Percentiles rank a stretch among this genome's conserved stretches.
Conservation (phyloP, 1,284 basidiomycete species). For the Sporisorium exsertum region DNA sequence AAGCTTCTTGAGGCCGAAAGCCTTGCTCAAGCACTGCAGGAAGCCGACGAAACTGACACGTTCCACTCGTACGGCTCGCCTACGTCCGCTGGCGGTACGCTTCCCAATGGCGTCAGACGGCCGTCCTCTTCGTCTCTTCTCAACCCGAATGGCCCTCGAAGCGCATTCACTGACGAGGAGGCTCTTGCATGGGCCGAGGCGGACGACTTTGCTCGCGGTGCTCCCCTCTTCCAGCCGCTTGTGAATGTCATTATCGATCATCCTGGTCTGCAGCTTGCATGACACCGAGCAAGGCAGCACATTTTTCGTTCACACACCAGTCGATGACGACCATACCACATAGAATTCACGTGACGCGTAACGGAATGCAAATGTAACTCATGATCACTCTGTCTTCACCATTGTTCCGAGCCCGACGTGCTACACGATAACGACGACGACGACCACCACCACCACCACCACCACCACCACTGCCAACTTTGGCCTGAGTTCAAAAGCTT, state of each 20-base stretch:
- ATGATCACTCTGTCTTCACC: background rate
- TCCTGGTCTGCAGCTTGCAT: constrained; percentile 20
- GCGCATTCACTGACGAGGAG: constrained; percentile 19
- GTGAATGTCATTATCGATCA: constrained; percentile 44
- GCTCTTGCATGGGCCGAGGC: constrained; percentile 45
- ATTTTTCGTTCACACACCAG: background rate
- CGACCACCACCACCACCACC: background rate
- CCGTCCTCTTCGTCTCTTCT: constrained; percentile 9
- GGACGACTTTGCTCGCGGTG: constrained; percentile 52
- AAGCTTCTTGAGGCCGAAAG: constrained; percentile 50
- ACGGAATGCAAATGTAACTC: background rate
- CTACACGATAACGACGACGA: background rate
- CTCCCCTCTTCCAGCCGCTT: constrained; percentile 48
- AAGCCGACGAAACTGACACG: constrained; percentile 23
- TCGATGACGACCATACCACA: background rate
- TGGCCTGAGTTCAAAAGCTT: background rate
- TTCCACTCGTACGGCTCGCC: constrained; percentile 8
- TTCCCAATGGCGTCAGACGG: background rate
- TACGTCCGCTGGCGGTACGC: constrained; percentile 1
- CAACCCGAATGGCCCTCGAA: background rate
- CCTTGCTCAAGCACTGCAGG: constrained; percentile 38
- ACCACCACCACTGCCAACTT: background rate
- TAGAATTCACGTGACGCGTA: background rate
- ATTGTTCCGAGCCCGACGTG: background rate
- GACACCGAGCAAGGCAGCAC: background rate